These are phyloP conservation scores for Polytolypa hystricis DNA, from an alignment of 2,329 filamentous ascomycete species.

Conservation along the genomic window DNA sequence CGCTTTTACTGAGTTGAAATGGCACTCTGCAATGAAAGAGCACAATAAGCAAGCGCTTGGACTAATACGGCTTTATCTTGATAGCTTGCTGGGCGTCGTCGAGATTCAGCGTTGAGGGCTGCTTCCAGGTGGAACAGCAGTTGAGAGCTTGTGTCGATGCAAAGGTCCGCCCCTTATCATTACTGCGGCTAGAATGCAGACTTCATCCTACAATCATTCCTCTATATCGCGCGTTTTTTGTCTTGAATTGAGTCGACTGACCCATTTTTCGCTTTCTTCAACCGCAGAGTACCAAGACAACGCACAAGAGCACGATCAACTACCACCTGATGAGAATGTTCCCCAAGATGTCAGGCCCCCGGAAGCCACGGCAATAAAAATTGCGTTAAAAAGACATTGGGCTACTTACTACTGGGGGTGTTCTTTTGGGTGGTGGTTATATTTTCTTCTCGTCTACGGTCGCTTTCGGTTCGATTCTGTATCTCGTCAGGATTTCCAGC, in stretches of 20 bases:
- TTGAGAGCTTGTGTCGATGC: conserved; percentile 68
- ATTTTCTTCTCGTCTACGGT: too few species aligned
- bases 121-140: conserved; percentile 49
- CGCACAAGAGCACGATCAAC: conserved; percentile 73
- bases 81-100: conserved; percentile 38
- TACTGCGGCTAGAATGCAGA: conserved; percentile 23
- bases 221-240: too few species aligned
- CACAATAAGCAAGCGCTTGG: too few species aligned
- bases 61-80: too few species aligned
- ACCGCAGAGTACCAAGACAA: conserved; percentile 42
- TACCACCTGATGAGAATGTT: conserved; percentile 75
- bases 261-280: conserved; percentile 4
- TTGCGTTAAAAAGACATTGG: conserved; percentile 26
- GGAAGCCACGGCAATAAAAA: conserved; percentile 51
- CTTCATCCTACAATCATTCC: too few species aligned
- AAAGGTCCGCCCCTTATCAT: too few species aligned
- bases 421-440: too few species aligned
- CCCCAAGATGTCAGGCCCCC: conserved; percentile 58
- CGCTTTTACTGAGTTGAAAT: too few species aligned
- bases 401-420: too few species aligned
- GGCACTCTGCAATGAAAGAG: too few species aligned
- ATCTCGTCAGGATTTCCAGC: too few species aligned
- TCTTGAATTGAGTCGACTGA: background rate
- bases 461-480: too few species aligned
- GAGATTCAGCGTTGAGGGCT: conserved; percentile 43